Base-by-base conservation (phyloP, 1,284 basidiomycete genomes). In the Entoloma clypeatum region DNA sequence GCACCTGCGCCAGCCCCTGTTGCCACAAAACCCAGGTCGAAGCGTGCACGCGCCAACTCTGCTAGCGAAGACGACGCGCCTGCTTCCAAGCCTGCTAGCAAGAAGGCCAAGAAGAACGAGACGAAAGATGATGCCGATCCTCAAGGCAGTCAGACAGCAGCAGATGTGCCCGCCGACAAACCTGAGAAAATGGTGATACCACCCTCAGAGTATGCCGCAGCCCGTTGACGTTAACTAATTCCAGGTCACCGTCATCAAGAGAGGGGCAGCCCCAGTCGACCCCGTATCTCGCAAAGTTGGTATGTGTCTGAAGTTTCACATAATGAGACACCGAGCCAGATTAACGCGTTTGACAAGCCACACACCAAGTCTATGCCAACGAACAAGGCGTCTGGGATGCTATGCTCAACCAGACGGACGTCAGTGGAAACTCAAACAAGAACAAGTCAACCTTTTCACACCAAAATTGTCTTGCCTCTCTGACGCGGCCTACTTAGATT, bases 351-450 rank as follows among this genome's bases (percentile, higher is more conserved):
- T 39, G 11, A 19, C 19, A 49, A 78, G 77, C 58, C 40, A 72
- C 76, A 0, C 78, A 81, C 53, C 66, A 79, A 54, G 80, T 83
- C 7, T 77, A 74, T 46, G 56, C 60, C 21, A 67, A 70, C 33
- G 56, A 48, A 2, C 68, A 72, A 30, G 67, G 63, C 21, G 68
- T 79, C 9, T 83, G 74, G 72, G 81, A 83, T 55, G 79, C 76
- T n/a, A 80, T 77, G 68, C 68, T 84, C 43, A 82, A 82, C 57
- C 80, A 83, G 58, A 82, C 80, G 1, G 71, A 82, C 50, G 67
- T 81, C 14, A 68, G 67, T 26, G 71, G 68, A 46, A 75, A 77
- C 54, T 70, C 74, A 48, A 81, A 81, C 59, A 75, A 77, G 48
- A 81, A 82, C 63, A 81, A 81, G 78, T 79, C 38, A 33, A 38